Evolutionary conservation across 768 basidiomycete genomes (phyloP).

Genomic region (Mrakia blollopis): DNA sequence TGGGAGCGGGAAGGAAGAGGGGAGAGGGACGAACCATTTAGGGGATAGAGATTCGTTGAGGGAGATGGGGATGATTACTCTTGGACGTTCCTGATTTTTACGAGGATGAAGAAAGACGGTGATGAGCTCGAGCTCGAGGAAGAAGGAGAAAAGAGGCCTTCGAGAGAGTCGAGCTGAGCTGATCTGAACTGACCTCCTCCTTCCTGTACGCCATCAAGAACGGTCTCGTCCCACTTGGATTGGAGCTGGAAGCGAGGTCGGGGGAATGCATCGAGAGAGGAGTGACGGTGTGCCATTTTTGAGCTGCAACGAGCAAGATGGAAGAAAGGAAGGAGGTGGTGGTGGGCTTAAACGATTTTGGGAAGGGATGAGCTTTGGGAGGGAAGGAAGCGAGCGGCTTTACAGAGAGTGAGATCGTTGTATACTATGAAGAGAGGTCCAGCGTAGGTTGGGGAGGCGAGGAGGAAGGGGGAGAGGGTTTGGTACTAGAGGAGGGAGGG

Average conservation of each 20-base stretch:
- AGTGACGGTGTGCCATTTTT: constrained; percentile 29
- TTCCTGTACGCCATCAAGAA: constrained; percentile 19
- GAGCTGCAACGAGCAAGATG: constrained; percentile 7
- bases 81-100: constrained; percentile 13
- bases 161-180: not conserved
- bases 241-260: not conserved
- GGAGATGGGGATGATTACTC: constrained; percentile 27
- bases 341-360: not conserved
- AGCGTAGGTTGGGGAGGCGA: not conserved
- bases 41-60: constrained; percentile 17
- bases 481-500: constrained; percentile 2
- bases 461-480: constrained; percentile 15
- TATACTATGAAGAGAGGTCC: constrained; percentile 26
- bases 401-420: constrained; percentile 30
- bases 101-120: not conserved
- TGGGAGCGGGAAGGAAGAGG: not conserved
- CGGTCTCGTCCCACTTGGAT: not conserved
- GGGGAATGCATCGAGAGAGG: not conserved
- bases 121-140: not conserved
- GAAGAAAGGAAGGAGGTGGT: not conserved
- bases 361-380: not conserved
- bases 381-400: not conserved
- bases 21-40: constrained; percentile 10
- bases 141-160: not conserved
- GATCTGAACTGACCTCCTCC: constrained; percentile 10